phyloP scores from a whole-genome alignment of 257 asterid genomes.

The Ocimum tenuiflorum region DNA sequence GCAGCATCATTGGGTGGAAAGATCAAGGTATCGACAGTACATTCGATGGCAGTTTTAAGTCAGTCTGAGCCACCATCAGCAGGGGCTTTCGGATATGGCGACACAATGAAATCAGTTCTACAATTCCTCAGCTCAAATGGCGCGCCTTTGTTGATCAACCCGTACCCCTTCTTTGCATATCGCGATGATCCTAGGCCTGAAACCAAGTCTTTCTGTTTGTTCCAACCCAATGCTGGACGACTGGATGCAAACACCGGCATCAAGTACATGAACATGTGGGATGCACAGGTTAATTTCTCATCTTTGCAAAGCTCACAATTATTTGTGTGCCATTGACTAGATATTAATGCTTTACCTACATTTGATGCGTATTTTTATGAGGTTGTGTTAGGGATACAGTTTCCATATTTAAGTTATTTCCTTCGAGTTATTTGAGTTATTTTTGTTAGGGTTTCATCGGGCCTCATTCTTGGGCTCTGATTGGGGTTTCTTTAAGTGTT shows the following conservation, averaged over 20 bases:
- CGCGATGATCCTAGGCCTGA: slow-evolving; percentile 82
- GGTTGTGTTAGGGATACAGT: too few relatives aligned
- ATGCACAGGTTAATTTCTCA: slow-evolving; percentile 77
- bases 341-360: too few relatives aligned
- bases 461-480: too few relatives aligned
- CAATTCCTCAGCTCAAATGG: slow-evolving; percentile 57
- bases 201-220: slow-evolving; percentile 78
- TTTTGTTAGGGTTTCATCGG: too few relatives aligned
- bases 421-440: too few relatives aligned
- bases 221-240: slow-evolving; percentile 89
- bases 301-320: too few relatives aligned
- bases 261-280: slow-evolving; percentile 97
- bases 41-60: slow-evolving; percentile 71
- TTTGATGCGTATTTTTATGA: too few relatives aligned
- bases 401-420: too few relatives aligned
- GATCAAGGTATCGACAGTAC: slow-evolving; percentile 85
- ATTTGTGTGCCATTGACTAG: too few relatives aligned
- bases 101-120: slow-evolving; percentile 52
- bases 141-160: slow-evolving; percentile 87
- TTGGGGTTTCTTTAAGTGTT: too few relatives aligned
- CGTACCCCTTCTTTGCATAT: slow-evolving; percentile 90
- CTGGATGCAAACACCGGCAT: slow-evolving; percentile 60
- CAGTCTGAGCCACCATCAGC: slow-evolving; percentile 88
- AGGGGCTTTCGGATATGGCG: slow-evolving; percentile 52
- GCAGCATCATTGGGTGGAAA: slow-evolving; percentile 77